phyloP scores from a whole-genome alignment of 306 rosid genomes.

The Vigna unguiculata region DNA sequence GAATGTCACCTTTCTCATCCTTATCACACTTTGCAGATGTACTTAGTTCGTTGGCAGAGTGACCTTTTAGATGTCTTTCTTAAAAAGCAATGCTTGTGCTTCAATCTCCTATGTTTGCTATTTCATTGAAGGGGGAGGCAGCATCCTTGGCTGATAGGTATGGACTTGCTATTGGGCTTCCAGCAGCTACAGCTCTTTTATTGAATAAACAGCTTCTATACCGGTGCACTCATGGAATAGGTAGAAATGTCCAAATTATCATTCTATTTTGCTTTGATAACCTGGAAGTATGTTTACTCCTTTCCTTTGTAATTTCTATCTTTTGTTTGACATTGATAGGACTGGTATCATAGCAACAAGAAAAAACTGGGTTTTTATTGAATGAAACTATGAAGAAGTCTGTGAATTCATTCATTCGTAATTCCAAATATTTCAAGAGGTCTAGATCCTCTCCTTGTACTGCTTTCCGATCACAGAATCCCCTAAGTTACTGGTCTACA shows the following conservation, averaged over 20 bases:
- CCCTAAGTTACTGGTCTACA: background rate
- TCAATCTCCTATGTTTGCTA: conserved; percentile 38
- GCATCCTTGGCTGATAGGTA: conserved; percentile 80
- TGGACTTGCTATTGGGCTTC: conserved; percentile 82
- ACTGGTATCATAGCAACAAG: background rate
- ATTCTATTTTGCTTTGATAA: conserved; percentile 23
- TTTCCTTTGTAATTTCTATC: conserved; percentile 17
- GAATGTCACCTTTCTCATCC: conserved; percentile 35
- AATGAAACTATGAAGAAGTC: background rate
- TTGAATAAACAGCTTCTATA: conserved; percentile 73
- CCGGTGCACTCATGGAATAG: conserved; percentile 77
- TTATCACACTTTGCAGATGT: conserved; percentile 20
- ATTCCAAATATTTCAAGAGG: background rate
- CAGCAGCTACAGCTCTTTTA: conserved; percentile 60
- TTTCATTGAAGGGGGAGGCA: conserved; percentile 80
- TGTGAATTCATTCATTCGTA: background rate
- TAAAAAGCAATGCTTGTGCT: conserved; percentile 17
- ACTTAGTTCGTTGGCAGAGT: conserved; percentile 20
- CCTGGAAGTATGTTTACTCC: conserved; percentile 4
- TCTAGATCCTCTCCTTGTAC: background rate
- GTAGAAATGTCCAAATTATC: conserved; percentile 47
- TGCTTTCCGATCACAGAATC: background rate
- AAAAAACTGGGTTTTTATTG: background rate
- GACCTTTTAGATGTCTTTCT: conserved; percentile 26
- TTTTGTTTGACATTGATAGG: conserved; percentile 15